Conservation (phyloP, 306 rosid species). For the Lathyrus aphaca region DNA sequence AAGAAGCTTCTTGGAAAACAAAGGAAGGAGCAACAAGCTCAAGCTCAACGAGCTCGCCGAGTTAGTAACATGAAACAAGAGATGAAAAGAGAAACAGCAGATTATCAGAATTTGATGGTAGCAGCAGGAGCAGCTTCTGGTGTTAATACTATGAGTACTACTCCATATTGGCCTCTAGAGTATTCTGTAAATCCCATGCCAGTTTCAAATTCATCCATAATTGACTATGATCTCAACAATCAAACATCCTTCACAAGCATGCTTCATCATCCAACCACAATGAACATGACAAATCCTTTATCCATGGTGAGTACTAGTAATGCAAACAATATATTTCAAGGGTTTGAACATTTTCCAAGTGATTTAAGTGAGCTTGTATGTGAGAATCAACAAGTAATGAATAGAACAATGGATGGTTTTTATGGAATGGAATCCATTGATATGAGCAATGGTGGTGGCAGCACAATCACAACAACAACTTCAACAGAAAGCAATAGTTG, state of each 20-base stretch:
- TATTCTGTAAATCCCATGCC: constrained; percentile 42
- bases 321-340: constrained; percentile 39
- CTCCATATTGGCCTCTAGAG: constrained; percentile 50
- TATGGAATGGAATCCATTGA: constrained; percentile 54
- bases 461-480: constrained; percentile 47
- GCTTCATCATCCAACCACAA: constrained; percentile 40
- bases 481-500: constrained; percentile 69
- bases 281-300: constrained; percentile 38
- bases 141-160: constrained; percentile 33
- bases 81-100: constrained; percentile 48
- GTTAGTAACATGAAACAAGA: constrained; percentile 45
- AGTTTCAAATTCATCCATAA: constrained; percentile 39
- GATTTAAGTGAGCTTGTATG: constrained; percentile 53
- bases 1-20: constrained; percentile 87
- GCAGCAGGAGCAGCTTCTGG: background rate
- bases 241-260: constrained; percentile 53
- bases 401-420: constrained; percentile 39
- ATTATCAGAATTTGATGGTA: constrained; percentile 32
- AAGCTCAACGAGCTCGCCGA: constrained; percentile 56
- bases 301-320: background rate
- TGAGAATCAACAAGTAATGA: constrained; percentile 40
- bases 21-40: constrained; percentile 62
- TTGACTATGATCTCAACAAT: constrained; percentile 35
- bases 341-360: constrained; percentile 46
- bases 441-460: constrained; percentile 44